Evolutionary conservation across 352 stramenopile species (phyloP), one percentile per base, ranked within the genome.

Genomic region (Salisapilia sapeloensis): DNA sequence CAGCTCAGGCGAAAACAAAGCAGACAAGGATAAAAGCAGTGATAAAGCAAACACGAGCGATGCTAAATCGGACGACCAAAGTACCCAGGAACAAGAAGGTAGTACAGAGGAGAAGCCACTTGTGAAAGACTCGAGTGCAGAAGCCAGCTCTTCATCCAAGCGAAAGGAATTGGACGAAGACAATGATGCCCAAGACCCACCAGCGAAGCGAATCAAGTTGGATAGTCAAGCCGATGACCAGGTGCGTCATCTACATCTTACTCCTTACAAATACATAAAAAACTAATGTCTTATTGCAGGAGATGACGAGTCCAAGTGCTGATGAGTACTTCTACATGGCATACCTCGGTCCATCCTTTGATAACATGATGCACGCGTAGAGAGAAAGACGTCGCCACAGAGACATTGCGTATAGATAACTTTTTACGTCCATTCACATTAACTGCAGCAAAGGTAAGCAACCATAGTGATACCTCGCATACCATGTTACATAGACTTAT

Each of bases 341-440:
- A 13, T 16, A n/a, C 29, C n/a, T 13, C 29, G 21, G 16, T 4
- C n/a, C 22, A 17, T 21, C 16, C n/a, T 4, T 26, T 2, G n/a
- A 29, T 17, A 29, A 15, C 3, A 37, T 35, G 29, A 33, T 12
- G 2, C 16, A 14, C n/a, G 4, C 17, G 26, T 35, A 15, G 6
- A 14, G 11, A 7, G 45, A 44, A 33, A 22, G 24, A 37, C 19
- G 8, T 19, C 4, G 22, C 37, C 6, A 43, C 43, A 2, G 21
- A 18, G 19, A 56, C 50, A 9, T 44, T 84, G 35, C 62, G 64
- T 27, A 74, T 84, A 28, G 57, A 75, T 33, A 84, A 84, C 33
- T 84, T 84, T 24, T 48, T 66, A 10, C 51, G 69, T 6, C 69
- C 69, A 11, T 84, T 84, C 50, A 84, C 69, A 21, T 50, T 81